phyloP scores from a whole-genome alignment of 2,329 filamentous ascomycete species.

The Teratosphaeriaceae sp. region DNA sequence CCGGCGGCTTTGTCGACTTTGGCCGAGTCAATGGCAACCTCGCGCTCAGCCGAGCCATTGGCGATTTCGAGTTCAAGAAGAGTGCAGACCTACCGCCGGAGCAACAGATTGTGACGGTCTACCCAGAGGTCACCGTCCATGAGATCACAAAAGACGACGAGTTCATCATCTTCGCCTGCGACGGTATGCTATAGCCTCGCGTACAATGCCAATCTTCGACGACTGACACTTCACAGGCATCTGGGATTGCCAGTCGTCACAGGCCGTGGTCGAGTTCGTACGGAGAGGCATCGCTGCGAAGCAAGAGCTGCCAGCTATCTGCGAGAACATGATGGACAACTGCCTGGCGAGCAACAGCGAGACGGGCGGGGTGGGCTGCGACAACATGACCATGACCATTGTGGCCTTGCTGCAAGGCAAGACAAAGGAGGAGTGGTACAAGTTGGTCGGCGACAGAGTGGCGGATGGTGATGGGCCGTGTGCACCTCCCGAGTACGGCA shows the following conservation, averaged over 20 bases:
- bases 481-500: conserved; percentile 99
- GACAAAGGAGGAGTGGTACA: conserved; percentile 97
- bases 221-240: conserved; percentile 59
- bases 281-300: conserved; percentile 92
- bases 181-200: conserved; percentile 56
- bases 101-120: conserved; percentile 96
- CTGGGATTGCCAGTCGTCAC: conserved; percentile 98
- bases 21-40: conserved; percentile 98
- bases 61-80: conserved; percentile 99
- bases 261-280: conserved; percentile 95
- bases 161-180: conserved; percentile 87
- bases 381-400: conserved; percentile 99
- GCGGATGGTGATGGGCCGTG: conserved; percentile 96
- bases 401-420: conserved; percentile 84
- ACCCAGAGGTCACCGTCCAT: conserved; percentile 87
- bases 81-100: conserved; percentile 95
- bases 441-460: conserved; percentile 87
- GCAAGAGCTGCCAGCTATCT: conserved; percentile 90
- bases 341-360: conserved; percentile 96
- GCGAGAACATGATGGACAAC: conserved; percentile 99
- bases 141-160: conserved; percentile 90
- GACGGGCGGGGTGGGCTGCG: conserved; percentile 93
- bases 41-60: conserved; percentile 91
- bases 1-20: conserved; percentile 96
- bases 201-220: too few relatives aligned